Evolutionary conservation across 2,329 filamentous ascomycete species (phyloP).

Genomic region (Penicillium griseofulvum): DNA sequence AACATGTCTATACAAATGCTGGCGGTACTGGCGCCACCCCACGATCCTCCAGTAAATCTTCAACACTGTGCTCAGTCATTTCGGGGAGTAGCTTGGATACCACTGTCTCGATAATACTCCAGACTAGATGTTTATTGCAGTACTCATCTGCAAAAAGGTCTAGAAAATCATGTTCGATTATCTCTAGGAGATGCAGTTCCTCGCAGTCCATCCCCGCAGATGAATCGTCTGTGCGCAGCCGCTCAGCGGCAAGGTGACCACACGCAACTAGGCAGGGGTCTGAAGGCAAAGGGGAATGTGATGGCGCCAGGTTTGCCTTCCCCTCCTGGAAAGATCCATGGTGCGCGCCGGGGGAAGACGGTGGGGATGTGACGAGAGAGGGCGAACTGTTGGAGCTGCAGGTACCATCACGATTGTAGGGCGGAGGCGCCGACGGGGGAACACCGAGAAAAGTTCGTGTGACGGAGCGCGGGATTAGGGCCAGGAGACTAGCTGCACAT

Average conservation of each 20-base stretch:
- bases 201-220: conserved; percentile 37
- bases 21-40: conserved; percentile 40
- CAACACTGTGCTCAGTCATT: conserved; percentile 67
- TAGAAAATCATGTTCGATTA: conserved; percentile 64
- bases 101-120: conserved; percentile 75
- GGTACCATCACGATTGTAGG: conserved; percentile 21
- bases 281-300: background rate
- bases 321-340: conserved; percentile 4
- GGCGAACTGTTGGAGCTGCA: conserved; percentile 20
- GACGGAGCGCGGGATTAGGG: conserved; percentile 45
- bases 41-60: conserved; percentile 72
- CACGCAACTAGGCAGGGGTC: background rate
- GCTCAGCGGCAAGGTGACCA: conserved; percentile 5
- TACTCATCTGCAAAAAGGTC: conserved; percentile 77
- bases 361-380: conserved; percentile 19
- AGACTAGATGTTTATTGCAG: conserved; percentile 89
- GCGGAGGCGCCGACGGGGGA: conserved; percentile 10
- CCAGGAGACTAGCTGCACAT: conserved; percentile 45
- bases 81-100: conserved; percentile 84
- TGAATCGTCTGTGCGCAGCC: conserved; percentile 17
- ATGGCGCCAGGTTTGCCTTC: conserved; percentile 3
- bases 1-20: conserved; percentile 8
- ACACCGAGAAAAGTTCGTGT: conserved; percentile 46
- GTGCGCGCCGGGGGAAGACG: background rate
- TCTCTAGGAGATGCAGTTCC: conserved; percentile 52